Evolutionary conservation across 768 basidiomycete genomes (phyloP).

Genomic region (Gloeophyllum trabeum): DNA sequence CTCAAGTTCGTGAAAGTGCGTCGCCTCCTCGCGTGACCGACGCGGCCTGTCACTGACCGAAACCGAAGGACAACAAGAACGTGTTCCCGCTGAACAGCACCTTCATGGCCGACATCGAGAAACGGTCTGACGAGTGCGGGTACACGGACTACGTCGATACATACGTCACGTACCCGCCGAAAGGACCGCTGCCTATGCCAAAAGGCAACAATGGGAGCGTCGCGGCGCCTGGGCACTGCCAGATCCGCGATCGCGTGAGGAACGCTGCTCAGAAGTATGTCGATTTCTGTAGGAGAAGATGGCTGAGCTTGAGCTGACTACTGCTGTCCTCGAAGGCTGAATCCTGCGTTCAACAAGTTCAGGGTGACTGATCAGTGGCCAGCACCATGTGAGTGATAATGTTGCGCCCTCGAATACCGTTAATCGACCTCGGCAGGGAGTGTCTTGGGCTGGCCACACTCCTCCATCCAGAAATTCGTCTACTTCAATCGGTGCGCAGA

Average conservation of each 20-base stretch:
- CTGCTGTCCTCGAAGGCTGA: too few species aligned
- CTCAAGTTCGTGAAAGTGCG: constrained; percentile 45
- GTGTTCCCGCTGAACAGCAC: constrained; percentile 49
- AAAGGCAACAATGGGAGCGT: too few species aligned
- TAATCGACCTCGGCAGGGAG: constrained; percentile 30
- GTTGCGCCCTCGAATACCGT: too few species aligned
- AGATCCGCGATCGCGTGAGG: too few species aligned
- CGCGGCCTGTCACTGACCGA: too few species aligned
- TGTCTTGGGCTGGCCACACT: constrained; percentile 16
- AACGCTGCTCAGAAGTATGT: too few species aligned
- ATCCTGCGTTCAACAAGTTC: constrained; percentile 47
- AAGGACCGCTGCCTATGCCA: too few species aligned
- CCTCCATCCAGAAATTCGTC: constrained; percentile 42
- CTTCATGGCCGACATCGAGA: constrained; percentile 34
- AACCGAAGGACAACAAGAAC: constrained; percentile 42
- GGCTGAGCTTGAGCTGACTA: too few species aligned
- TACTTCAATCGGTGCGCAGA: constrained; percentile 50
- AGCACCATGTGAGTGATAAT: constrained; percentile 26
- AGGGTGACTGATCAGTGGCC: constrained; percentile 45
- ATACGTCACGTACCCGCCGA: constrained; percentile 23
- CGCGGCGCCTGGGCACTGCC: too few species aligned
- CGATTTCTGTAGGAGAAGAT: too few species aligned
- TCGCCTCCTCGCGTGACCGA: too few species aligned
- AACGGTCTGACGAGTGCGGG: constrained; percentile 21
- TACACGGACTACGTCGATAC: constrained; percentile 22